Conservation (phyloP, 495 filamentous ascomycete species). For the Clohesyomyces aquaticus region DNA sequence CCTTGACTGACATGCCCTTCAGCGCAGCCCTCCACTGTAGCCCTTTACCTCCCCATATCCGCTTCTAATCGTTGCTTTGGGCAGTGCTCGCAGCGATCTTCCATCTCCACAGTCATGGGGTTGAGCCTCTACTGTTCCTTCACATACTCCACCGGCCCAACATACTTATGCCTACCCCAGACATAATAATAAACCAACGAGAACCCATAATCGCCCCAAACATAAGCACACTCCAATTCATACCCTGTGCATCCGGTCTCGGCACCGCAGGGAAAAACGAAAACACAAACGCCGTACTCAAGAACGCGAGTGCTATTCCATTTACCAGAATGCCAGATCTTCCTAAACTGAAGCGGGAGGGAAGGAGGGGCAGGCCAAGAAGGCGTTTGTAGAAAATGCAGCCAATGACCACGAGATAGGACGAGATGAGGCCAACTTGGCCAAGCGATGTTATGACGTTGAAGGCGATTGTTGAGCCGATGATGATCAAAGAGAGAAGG, state of each 20-base stretch:
- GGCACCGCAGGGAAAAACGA: slow-evolving; percentile 32
- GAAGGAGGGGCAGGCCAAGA: slow-evolving; percentile 13
- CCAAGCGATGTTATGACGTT: slow-evolving; percentile 55
- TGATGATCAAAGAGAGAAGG: slow-evolving; percentile 61
- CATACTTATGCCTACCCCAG: slow-evolving; percentile 34
- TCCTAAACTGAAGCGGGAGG: slow-evolving; percentile 21
- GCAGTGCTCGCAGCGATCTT: no score
- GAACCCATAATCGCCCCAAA: slow-evolving; percentile 32
- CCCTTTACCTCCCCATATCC: no score
- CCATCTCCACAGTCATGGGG: no score
- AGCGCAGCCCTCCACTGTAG: no score
- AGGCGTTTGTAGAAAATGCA: slow-evolving; percentile 18
- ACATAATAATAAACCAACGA: slow-evolving; percentile 33
- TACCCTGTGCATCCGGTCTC: slow-evolving; percentile 13
- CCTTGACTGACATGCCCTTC: no score
- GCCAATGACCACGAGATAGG: slow-evolving; percentile 27
- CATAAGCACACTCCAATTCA: slow-evolving; percentile 39
- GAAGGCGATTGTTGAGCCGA: slow-evolving; percentile 60
- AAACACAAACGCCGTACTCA: slow-evolving; percentile 31
- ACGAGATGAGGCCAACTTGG: slow-evolving; percentile 24
- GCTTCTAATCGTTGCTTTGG: no score
- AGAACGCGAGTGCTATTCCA: slow-evolving; percentile 26
- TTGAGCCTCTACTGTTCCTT: neutral
- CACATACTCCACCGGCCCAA: slow-evolving; percentile 39
- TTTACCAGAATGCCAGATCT: slow-evolving; percentile 27